Evolutionary conservation across 805 yeast genomes (phyloP).

Genomic region (Ogataea paraovalis): DNA sequence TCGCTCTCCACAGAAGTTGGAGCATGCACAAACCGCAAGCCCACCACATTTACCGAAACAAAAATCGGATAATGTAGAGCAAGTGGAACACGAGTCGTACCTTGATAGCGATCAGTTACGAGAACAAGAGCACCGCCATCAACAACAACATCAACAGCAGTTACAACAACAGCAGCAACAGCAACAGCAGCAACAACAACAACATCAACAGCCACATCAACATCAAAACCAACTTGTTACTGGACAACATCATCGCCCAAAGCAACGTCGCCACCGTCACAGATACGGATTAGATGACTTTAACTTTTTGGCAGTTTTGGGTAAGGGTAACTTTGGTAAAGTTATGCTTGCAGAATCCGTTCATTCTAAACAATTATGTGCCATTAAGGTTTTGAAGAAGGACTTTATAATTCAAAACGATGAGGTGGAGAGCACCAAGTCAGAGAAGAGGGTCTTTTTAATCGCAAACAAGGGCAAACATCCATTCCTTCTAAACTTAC

Average conservation of each 20-base stretch:
- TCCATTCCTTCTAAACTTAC: constrained; percentile 87
- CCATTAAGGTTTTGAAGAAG: constrained; percentile 93
- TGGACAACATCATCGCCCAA: constrained; percentile 28
- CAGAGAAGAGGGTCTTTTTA: constrained; percentile 88
- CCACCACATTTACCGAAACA: background rate
- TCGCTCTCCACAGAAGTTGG: background rate
- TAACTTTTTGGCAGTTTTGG: constrained; percentile 88
- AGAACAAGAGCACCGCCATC: background rate
- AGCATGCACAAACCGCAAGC: background rate
- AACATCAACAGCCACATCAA: constrained; percentile 3
- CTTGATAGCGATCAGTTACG: too few species aligned
- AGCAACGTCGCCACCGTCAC: constrained; percentile 46
- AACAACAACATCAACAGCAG: constrained; percentile 2
- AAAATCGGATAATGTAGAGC: background rate
- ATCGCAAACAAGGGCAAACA: constrained; percentile 75
- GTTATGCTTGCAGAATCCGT: constrained; percentile 96
- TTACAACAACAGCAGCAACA: constrained; percentile 8
- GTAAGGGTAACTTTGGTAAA: constrained; percentile 98
- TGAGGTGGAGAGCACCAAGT: constrained; percentile 91
- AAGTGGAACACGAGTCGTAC: too few species aligned
- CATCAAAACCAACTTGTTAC: constrained; percentile 13
- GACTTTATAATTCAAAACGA: constrained; percentile 94
- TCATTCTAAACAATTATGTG: constrained; percentile 76
- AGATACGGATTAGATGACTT: constrained; percentile 93
- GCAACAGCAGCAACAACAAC: constrained; percentile 14